These are phyloP conservation scores for Phytophthora litchii DNA, from an alignment of 352 stramenopile species.

Conservation along the genomic window DNA sequence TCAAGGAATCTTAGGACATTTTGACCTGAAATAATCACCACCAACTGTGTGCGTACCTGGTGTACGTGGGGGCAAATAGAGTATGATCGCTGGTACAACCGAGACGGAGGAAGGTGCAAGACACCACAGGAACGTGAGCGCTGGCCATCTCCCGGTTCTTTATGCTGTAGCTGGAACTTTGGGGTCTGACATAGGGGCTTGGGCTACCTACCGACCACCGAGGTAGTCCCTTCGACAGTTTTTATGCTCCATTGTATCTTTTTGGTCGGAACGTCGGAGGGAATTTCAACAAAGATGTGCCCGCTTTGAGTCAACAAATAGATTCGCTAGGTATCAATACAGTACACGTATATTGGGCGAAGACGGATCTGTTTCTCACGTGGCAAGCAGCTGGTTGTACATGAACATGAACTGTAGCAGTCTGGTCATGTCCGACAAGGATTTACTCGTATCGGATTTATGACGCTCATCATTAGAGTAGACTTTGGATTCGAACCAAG, in stretches of 20 bases:
- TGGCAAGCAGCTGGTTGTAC: neutral
- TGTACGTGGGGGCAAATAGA: neutral
- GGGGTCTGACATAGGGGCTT: neutral
- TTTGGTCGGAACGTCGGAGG: constrained; percentile 1
- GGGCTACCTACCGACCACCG: neutral
- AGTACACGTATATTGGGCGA: too few species aligned
- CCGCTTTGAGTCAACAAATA: neutral
- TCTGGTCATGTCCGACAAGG: neutral
- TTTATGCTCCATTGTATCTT: constrained; percentile 1
- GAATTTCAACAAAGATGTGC: neutral
- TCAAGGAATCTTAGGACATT: neutral
- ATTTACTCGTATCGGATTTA: neutral
- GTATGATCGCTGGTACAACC: neutral
- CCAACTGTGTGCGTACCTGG: neutral
- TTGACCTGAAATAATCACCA: neutral
- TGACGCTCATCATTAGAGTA: too few species aligned
- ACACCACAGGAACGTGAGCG: neutral
- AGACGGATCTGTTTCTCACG: neutral
- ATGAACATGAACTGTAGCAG: neutral
- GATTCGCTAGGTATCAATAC: too few species aligned
- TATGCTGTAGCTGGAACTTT: neutral
- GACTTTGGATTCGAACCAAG: neutral
- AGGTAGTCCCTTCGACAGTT: neutral
- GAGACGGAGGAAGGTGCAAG: neutral
- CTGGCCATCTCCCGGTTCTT: neutral